These are phyloP conservation scores for Trichoderma koningii DNA, from an alignment of 2,329 filamentous ascomycete genomes.

Conservation along the genomic window DNA sequence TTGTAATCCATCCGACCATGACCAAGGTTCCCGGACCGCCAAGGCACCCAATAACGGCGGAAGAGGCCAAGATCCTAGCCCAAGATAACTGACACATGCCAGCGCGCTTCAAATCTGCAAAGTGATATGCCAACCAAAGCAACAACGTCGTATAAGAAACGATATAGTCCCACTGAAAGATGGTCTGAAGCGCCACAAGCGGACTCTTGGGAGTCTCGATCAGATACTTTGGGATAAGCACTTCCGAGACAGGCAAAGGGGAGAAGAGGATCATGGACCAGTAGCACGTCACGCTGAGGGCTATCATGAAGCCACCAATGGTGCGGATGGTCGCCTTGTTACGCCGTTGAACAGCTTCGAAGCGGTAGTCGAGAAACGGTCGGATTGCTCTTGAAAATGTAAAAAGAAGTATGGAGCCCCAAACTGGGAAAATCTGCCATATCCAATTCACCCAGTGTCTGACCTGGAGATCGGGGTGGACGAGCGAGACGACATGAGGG, in stretches of 20 bases:
- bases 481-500: constrained; percentile 31
- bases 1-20: constrained; percentile 18
- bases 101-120: constrained; percentile 32
- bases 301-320: constrained; percentile 11
- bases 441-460: constrained; percentile 39
- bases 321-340: background rate
- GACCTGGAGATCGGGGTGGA: constrained; percentile 31
- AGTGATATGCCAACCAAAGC: constrained; percentile 34
- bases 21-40: constrained; percentile 23
- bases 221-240: constrained; percentile 35
- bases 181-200: constrained; percentile 27
- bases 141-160: constrained; percentile 30
- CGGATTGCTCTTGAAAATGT: constrained; percentile 21
- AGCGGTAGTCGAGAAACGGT: background rate
- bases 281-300: constrained; percentile 28
- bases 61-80: constrained; percentile 11
- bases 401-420: constrained; percentile 32
- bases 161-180: constrained; percentile 39
- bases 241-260: constrained; percentile 13
- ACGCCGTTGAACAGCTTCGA: background rate
- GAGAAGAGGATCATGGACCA: constrained; percentile 31
- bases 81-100: constrained; percentile 26
- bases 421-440: constrained; percentile 38
- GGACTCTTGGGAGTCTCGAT: constrained; percentile 28
- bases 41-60: background rate